Evolutionary conservation across 2,329 filamentous ascomycete genomes (phyloP), one percentile per base, ranked within the genome.

Genomic region (Aquanectria penicillioides): DNA sequence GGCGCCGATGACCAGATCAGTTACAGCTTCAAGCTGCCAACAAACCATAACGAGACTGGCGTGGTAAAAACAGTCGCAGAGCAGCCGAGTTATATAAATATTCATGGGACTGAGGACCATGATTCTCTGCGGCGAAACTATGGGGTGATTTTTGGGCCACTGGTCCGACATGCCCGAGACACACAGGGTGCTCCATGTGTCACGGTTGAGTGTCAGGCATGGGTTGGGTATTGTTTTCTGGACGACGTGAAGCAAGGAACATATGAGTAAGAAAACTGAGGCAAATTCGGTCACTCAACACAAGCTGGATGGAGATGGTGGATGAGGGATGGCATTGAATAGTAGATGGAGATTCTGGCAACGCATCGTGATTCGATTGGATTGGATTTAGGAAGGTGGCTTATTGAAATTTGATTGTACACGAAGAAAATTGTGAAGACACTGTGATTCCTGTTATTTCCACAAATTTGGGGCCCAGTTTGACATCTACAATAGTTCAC

Each of bases 21-120:
- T 20, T 53, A 46, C 13, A 13, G 20, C n/a, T 46, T 44, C 23
- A 46, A 22, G 23, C 40, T 53, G 23, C 50, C 50, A 9, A 38
- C 40, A 7, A 53, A 53, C 31, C 2, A 13, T 15, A 25, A 46
- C 8, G 50, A 40, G 9, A 37, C 50, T 5, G 36, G 38, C 17
- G 13, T 53, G 6, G 50, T 38, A 18, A 18, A 53, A n/a, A 40
- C 29, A 13, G 28, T 40, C 10, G 11, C 15, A n/a, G 17, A 23
- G 15, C 50, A 53, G 23, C 25, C 11, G 28, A 23, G 6, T 37
- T 44, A 31, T n/a, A 33, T 53, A n/a, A 37, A 31, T n/a, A 17
- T 53, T 8, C 38, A 53, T 15, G 50, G 38, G 5, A n/a, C n/a
- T n/a, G 25, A 28, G 29, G 13, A 41, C 9, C 13, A 10, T 5